These are phyloP conservation scores for Nakataea oryzae DNA, from an alignment of 2,329 filamentous ascomycete genomes.

Conservation along the genomic window DNA sequence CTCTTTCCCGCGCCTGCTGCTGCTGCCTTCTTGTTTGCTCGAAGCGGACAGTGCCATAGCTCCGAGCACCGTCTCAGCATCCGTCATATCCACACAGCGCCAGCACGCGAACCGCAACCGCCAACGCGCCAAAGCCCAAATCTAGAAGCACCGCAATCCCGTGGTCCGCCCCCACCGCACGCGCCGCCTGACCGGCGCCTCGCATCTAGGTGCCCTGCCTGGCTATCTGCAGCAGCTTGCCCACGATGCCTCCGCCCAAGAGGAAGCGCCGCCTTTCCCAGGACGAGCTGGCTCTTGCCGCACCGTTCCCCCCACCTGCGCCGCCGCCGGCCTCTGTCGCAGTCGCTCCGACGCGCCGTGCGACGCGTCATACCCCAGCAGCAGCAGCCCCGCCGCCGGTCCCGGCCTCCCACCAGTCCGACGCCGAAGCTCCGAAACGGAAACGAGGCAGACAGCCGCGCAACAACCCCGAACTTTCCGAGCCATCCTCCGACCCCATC, in stretches of 20 bases:
- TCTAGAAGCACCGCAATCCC: not conserved
- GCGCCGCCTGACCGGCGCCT: not conserved
- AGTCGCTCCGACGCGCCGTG: slow-evolving; percentile 15
- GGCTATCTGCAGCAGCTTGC: not conserved
- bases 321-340: not conserved
- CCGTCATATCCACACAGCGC: not conserved
- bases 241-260: slow-evolving; percentile 18
- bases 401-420: not conserved
- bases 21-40: not conserved
- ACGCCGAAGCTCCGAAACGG: not conserved
- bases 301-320: not conserved
- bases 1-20: not conserved
- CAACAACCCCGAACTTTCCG: not conserved
- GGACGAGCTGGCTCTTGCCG: not conserved
- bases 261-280: slow-evolving; percentile 17
- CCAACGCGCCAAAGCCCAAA: not conserved
- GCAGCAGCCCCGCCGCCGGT: slow-evolving; percentile 13
- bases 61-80: too few relatives aligned
- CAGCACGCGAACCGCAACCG: not conserved
- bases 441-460: not conserved
- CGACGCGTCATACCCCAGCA: slow-evolving; percentile 21
- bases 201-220: too few relatives aligned
- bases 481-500: not conserved
- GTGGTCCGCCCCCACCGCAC: not conserved
- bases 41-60: not conserved